Base-by-base conservation (phyloP, 2,329 filamentous ascomycete species). In the Aspergillus sp. region DNA sequence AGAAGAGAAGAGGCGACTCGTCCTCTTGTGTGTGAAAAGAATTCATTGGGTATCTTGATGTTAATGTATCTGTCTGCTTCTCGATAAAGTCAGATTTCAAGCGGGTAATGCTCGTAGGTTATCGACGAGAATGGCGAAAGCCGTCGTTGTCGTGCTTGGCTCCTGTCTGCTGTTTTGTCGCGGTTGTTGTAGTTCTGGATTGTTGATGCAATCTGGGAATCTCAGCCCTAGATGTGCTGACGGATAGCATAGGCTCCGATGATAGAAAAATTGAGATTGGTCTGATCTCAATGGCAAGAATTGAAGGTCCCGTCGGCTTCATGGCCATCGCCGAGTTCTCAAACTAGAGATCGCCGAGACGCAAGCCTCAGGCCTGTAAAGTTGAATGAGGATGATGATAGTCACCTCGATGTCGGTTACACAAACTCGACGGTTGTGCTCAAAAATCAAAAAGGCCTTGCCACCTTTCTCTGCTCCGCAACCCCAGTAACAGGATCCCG, bases 381-480 rank as follows among this genome's bases (percentile, higher is more conserved):
- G 25, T 28, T 28, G 25, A 28, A 49, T 56, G 31, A 23, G 55
- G 15, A 46, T n/a, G 8, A 23, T 34, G 5, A 31, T n/a, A 25
- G 9, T 11, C 31, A 38, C 31, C 31, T 15, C 17, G 19, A 4
- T 13, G n/a, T 23, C 15, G 13, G 9, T 31, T 1, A 17, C 13
- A 28, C 23, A n/a, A 25, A 50, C 7, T 60, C 64, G 64, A 19
- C 61, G 59, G 61, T 45, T 53, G 38, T 38, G 31, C 50, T 41
- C 34, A 41, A 28, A 7, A 56, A 56, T 91, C 85, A 95, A 72
- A 91, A 91, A 28, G 95, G 95, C 80, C 96, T 95, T 22, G 95
- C 95, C 62, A 97, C 95, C 82, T 99, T 99, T 76, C 95, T 88
- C 67, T 81, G 80, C 84, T 98, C 95, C 68, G 83, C 87, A 50